Evolutionary conservation across 305 asterid species (phyloP), one percentile per base, ranked within the genome.

Genomic region (Fraxinus baroniana): DNA sequence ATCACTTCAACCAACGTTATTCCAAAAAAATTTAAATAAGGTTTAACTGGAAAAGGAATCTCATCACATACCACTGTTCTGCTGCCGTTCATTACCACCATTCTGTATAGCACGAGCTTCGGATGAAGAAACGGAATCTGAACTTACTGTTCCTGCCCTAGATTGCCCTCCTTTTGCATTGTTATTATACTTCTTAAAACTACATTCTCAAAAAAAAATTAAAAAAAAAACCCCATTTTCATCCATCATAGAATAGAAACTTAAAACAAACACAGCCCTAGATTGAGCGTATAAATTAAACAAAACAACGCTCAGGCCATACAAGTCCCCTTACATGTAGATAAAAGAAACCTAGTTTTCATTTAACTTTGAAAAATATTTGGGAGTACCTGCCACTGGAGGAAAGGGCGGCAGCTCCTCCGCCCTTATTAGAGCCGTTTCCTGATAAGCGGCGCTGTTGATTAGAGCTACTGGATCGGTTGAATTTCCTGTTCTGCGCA

Each of bases 101-200:
- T 94, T 93, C 88, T 86, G 92, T 55, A 82, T 87, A 80, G 79
- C 80, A 76, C 81, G 87, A 7, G 83, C 52, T 8, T 86, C 90
- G 41, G 89, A 66, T 52, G 85, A 86, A 87, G 85, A 78, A 81
- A 79, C 83, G 57, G 89, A 84, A 82, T 89, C 93, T 17, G 84
- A 66, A 84, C 26, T 90, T 79, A 86, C 90, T 81, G 60, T 86
- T 66, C 90, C 82, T 66, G 82, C 90, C 87, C 90, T 84, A 22
- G 87, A 79, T 84, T 88, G 93, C 83, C 92, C 94, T 85, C 93
- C 95, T 89, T 90, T 93, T 84, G 88, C 93, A 92, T 86, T 84
- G 81, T 66, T 91, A 83, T 83, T 86, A 77, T 87, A 83, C 91
- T 90, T 94, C 93, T 88, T 94, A 70, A 83, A 87, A 87, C 92